Conservation (phyloP, 1,284 basidiomycete genomes). For the Sporisorium reilianum region DNA sequence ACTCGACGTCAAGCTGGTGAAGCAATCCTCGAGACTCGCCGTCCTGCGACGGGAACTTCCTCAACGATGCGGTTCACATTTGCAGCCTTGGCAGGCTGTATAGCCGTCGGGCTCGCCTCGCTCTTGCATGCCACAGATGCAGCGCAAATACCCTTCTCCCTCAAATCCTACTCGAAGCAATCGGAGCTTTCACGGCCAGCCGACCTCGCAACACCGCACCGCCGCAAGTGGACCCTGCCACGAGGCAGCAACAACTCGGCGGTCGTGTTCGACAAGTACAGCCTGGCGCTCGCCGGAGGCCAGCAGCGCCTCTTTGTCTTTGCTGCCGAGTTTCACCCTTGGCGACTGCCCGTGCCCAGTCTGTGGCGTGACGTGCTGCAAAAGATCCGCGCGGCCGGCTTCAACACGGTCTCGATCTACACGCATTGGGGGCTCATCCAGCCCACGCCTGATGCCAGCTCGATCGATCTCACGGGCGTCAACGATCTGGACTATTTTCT, state of each 20-base stretch:
- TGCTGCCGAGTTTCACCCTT: constrained; percentile 80
- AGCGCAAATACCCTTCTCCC: constrained; percentile 22
- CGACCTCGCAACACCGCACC: not conserved
- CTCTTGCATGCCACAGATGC: constrained; percentile 11
- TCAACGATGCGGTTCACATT: constrained; percentile 12
- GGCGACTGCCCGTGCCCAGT: constrained; percentile 81
- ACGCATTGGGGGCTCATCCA: constrained; percentile 79
- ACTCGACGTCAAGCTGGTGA: too few species aligned
- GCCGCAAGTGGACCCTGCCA: constrained; percentile 34
- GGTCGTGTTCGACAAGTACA: constrained; percentile 51
- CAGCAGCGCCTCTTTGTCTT: constrained; percentile 40
- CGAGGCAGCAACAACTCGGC: constrained; percentile 36
- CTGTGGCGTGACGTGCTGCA: constrained; percentile 85
- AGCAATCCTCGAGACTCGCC: too few species aligned
- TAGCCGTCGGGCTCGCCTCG: constrained; percentile 10
- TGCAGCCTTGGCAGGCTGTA: constrained; percentile 17
- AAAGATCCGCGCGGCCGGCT: constrained; percentile 82
- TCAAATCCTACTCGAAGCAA: not conserved
- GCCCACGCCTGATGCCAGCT: constrained; percentile 76
- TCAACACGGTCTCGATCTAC: constrained; percentile 72
- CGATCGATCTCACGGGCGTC: constrained; percentile 78
- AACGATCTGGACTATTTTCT: constrained; percentile 79
- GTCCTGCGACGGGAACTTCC: not conserved
- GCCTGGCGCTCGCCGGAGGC: constrained; percentile 36
- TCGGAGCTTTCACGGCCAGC: not conserved